Base-by-base conservation (phyloP, 2,329 filamentous ascomycete genomes). In the Trichoderma sp. region DNA sequence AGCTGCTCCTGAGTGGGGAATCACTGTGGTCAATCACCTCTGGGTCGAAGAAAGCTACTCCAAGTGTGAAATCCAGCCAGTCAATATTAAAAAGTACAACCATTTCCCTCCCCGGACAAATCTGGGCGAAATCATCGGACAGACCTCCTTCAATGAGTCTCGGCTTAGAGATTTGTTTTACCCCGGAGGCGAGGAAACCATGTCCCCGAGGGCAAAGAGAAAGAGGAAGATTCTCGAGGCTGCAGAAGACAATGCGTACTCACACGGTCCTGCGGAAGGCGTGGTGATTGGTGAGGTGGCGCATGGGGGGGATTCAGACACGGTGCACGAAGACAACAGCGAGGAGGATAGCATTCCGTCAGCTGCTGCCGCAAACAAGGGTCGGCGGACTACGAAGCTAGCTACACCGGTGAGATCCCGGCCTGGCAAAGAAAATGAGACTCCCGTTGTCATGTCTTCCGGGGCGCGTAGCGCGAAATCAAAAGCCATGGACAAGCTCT, bases 31-130 rank as follows among this genome's bases (percentile, higher is more conserved):
- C 73, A 99, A 98, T 77, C 95, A 99, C 76, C 84, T 99, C 1
- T 99, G 95, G 95, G 86, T 99, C 54, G 95, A 99, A 78, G 95
- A 99, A 76, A 96, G 93, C 78, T 99, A 98, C 76, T 93, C 94
- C 2, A 93, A 91, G 76, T 97, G 93, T 81, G 86, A 91, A 74
- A 82, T 90, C 68, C 90, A 92, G 76, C 87, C 87, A 0, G 81
- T 94, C 25, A 90, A 91, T 4, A 87, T 92, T 61, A 83, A 86
- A 9, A 90, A 90, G 70, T 99, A 97, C 76, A 92, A 87, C 1
- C 90, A 93, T 75, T 99, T 98, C 72, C 95, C 95, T 17, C 85
- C 86, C 12, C 87, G 93, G 67, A 98, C 94, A 2, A 98, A 99
- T 76, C 84, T 99, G 6, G 92, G 93, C 61, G 95, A 98, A 78